Percentiles rank a stretch among this genome's conserved stretches.
Conservation (phyloP, 148 eudicot genomes). For the Limonium bicolor region DNA sequence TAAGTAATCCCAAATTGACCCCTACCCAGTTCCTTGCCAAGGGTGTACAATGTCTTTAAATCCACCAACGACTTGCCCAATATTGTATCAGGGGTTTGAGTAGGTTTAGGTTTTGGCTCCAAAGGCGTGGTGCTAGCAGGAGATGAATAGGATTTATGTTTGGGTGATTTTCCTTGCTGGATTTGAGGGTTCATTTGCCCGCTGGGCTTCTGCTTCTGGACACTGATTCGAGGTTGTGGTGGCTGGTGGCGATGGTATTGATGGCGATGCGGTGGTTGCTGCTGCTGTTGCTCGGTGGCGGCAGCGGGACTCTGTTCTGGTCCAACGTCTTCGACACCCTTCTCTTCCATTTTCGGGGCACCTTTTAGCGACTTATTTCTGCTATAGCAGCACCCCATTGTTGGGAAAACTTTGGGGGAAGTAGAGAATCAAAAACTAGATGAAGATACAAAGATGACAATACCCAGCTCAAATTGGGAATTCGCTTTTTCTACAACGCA, state of each 20-base stretch:
- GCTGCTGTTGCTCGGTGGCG: no score
- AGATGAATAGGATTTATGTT: constrained; percentile 1
- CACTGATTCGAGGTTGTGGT: constrained; percentile 11
- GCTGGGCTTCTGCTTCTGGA: constrained; percentile 15
- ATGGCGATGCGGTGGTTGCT: constrained; percentile 9
- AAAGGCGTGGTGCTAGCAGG: constrained; percentile 8
- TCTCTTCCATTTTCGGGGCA: no score
- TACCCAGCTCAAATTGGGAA: no score
- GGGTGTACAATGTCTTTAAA: constrained; percentile 28
- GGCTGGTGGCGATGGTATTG: constrained; percentile 9
- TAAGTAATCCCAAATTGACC: constrained; percentile 92
- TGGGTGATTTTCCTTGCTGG: constrained; percentile 5
- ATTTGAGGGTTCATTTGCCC: constrained; percentile 7
- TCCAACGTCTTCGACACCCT: no score
- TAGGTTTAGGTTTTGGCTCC: constrained; percentile 16
- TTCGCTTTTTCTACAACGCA: no score
- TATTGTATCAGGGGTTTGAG: constrained; percentile 16
- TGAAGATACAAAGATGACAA: no score
- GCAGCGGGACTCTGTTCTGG: no score
- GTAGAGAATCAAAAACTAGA: no score
- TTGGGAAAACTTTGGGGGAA: no score
- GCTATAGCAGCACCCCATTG: no score
- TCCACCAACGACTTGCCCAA: constrained; percentile 61
- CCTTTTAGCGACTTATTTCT: no score
- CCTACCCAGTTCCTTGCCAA: constrained; percentile 79